Evolutionary conservation across 2,329 filamentous ascomycete species (phyloP).

Genomic region (Colletotrichum orchidophilum): DNA sequence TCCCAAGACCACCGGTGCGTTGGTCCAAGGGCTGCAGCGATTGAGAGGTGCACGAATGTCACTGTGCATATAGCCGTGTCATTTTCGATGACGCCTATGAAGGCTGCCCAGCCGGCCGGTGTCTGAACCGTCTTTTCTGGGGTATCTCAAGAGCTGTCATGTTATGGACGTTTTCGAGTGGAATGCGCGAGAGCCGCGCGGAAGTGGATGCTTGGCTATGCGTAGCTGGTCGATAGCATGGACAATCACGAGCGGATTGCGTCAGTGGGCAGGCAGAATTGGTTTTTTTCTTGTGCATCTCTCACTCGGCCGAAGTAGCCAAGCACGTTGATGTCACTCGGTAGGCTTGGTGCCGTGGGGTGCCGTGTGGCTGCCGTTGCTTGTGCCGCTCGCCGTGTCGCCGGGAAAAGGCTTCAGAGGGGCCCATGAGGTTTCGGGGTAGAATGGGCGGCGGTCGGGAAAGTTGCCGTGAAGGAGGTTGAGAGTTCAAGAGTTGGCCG

Average conservation of each 20-base stretch:
- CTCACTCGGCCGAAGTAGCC: neutral
- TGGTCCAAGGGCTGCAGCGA: neutral
- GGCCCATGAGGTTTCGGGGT: neutral
- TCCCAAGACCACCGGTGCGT: neutral
- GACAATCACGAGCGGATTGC: neutral
- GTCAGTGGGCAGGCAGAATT: conserved; percentile 10
- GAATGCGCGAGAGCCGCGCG: conserved; percentile 15
- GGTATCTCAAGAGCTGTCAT: neutral
- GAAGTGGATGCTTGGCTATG: neutral
- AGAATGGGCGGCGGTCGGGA: conserved; percentile 6
- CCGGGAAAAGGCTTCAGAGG: neutral
- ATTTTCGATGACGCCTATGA: conserved; percentile 24
- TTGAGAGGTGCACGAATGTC: neutral
- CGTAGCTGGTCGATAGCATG: neutral
- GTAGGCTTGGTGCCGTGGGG: neutral
- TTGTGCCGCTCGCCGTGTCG: conserved; percentile 1
- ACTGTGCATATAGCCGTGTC: neutral
- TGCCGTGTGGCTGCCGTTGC: conserved; percentile 19
- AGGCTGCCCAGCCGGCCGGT: conserved; percentile 20
- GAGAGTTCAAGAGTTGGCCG: neutral
- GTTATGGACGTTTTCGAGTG: conserved; percentile 16
- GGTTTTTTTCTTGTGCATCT: neutral
- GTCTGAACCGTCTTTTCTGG: neutral
- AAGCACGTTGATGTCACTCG: conserved; percentile 29
- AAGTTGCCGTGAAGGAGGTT: neutral